Evolutionary conservation across 2,329 filamentous ascomycete species (phyloP).

Genomic region (Ramichloridium luteum): DNA sequence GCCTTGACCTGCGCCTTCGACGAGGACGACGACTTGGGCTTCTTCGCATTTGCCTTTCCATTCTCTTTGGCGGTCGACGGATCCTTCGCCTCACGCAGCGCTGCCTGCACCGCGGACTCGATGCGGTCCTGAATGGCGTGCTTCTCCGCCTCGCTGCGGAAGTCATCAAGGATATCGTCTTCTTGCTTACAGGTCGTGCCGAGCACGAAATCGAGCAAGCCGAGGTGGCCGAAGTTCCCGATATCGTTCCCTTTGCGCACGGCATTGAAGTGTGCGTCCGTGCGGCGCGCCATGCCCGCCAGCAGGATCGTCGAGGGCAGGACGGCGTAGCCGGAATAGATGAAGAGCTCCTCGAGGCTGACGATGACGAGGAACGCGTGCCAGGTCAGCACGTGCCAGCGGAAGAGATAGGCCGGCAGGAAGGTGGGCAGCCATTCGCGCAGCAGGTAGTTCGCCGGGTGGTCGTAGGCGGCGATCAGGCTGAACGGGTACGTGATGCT

Average conservation of each 20-base stretch:
- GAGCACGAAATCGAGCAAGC: slow-evolving; percentile 49
- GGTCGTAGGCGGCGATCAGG: slow-evolving; percentile 53
- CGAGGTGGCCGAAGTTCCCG: slow-evolving; percentile 37
- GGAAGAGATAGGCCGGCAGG: slow-evolving; percentile 51
- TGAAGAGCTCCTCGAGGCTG: slow-evolving; percentile 54
- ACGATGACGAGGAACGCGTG: slow-evolving; percentile 51
- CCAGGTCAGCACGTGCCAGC: slow-evolving; percentile 62
- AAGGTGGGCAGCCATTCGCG: slow-evolving; percentile 54
- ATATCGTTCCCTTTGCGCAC: slow-evolving; percentile 22
- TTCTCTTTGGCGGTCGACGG: slow-evolving; percentile 6
- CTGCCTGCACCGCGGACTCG: slow-evolving; percentile 22
- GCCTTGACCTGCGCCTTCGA: no score
- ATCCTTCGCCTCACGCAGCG: no score
- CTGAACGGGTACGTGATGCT: slow-evolving; percentile 46
- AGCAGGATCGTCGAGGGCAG: slow-evolving; percentile 47
- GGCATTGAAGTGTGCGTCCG: slow-evolving; percentile 43
- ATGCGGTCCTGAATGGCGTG: slow-evolving; percentile 37
- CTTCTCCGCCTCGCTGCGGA: slow-evolving; percentile 44
- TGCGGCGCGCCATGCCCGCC: slow-evolving; percentile 45
- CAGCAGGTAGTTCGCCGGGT: slow-evolving; percentile 52
- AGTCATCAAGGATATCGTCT: slow-evolving; percentile 40
- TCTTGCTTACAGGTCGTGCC: slow-evolving; percentile 39
- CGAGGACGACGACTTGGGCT: slow-evolving; percentile 41
- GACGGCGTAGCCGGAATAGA: slow-evolving; percentile 53
- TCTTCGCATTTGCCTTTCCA: slow-evolving; percentile 25